Evolutionary conservation across 2,329 filamentous ascomycete genomes (phyloP), one percentile per base, ranked within the genome.

Genomic region (Periconia digitata): DNA sequence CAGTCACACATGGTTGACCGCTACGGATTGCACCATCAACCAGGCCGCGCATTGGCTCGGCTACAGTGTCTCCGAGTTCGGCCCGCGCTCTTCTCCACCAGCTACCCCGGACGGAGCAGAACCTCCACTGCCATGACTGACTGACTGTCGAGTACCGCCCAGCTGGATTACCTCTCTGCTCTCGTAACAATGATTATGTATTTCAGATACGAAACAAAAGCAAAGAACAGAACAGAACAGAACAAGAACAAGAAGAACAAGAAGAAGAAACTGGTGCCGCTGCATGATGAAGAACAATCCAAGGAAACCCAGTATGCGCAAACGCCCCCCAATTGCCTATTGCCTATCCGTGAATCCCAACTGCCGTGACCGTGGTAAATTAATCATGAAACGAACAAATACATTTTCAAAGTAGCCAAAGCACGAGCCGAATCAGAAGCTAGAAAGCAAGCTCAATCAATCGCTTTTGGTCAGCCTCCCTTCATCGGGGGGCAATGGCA

Each of bases 401-500:
- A 50, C 42, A 49, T 23, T 12, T 24, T n/a, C 8, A 22, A 44
- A 43, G 29, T 8, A 40, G 29, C 39, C 38, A 43, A 47, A 42
- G 12, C 22, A 37, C 22, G 7, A 27, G 7, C 22, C 32, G 15
- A 23, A 17, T 27, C n/a, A 8, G 8, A 40, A 22, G 20, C 12
- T 15, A 15, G 23, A 36, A 22, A 8, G 10, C 6, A 22, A 37
- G 20, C 5, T 17, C n/a, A n/a, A n/a, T n/a, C n/a, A n/a, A n/a
- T n/a, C n/a, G n/a, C n/a, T n/a, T n/a, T n/a, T n/a, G n/a, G n/a
- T n/a, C n/a, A n/a, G n/a, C n/a, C 8, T 8, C 16, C 18, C 21
- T 42, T 67, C 56, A 74, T 36, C 70, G 61, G 20, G 69, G 68
- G 36, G 67, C 65, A 32, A 76, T 61, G 27, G 71, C 71, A 5